phyloP scores from a whole-genome alignment of 75 land plant genomes.

The Selaginella moellendorffii region DNA sequence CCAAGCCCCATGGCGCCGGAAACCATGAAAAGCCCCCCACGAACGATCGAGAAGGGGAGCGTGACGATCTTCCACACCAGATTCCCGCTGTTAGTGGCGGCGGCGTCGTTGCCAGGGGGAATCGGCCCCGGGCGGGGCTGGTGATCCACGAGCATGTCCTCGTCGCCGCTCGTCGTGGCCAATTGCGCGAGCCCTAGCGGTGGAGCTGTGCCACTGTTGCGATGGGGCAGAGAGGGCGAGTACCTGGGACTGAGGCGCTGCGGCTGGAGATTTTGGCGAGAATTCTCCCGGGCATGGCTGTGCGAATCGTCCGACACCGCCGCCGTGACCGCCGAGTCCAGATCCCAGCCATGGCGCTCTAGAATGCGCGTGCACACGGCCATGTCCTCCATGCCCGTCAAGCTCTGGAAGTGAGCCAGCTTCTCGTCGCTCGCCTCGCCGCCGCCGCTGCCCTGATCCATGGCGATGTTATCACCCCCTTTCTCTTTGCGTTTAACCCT shows the following conservation, averaged over 20 bases:
- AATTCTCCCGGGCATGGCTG: not conserved
- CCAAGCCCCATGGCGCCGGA: slow-evolving; percentile 75
- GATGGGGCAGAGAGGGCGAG: slow-evolving; percentile 4
- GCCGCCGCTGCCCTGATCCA: no score
- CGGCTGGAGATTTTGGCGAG: not conserved
- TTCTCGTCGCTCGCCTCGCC: slow-evolving; percentile 45
- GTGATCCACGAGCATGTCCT: not conserved
- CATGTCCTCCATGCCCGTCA: slow-evolving; percentile 73
- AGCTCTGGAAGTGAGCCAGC: slow-evolving; percentile 75
- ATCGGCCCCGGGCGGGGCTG: not conserved
- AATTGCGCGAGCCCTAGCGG: not conserved
- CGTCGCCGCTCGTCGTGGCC: not conserved
- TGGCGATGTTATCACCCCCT: no score
- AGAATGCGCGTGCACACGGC: slow-evolving; percentile 68
- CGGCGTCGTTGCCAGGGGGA: slow-evolving; percentile 11
- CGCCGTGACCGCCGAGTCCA: slow-evolving; percentile 59
- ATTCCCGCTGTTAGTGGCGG: slow-evolving; percentile 25
- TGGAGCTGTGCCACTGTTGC: not conserved
- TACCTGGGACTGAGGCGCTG: not conserved
- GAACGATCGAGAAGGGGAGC: slow-evolving; percentile 66
- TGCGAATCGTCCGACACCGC: slow-evolving; percentile 29
- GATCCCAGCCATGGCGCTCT: slow-evolving; percentile 75
- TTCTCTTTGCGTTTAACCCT: no score
- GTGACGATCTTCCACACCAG: slow-evolving; percentile 74
- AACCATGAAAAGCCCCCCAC: slow-evolving; percentile 55